These are phyloP conservation scores for Luffa acutangula DNA, from an alignment of 306 rosid genomes.

Conservation along the genomic window DNA sequence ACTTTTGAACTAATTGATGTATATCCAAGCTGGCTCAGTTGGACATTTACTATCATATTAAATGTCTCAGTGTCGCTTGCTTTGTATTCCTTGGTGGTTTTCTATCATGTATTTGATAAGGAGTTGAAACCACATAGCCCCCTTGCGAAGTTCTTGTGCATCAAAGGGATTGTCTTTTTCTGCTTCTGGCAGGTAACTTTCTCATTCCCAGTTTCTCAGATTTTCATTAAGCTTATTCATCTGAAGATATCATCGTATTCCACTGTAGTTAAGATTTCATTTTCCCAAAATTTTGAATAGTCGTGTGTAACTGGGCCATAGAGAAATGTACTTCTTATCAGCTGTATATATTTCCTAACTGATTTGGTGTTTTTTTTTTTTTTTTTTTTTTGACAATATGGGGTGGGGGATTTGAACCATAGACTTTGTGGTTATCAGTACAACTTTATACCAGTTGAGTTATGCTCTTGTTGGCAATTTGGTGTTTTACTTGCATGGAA, in stretches of 20 bases:
- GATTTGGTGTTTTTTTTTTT: neutral
- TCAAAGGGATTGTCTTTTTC: slow-evolving; percentile 32
- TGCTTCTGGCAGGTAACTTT: slow-evolving; percentile 32
- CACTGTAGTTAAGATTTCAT: neutral
- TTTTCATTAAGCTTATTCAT: neutral
- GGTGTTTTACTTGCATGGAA: neutral
- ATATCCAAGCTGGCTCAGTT: slow-evolving; percentile 29
- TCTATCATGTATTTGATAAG: slow-evolving; percentile 25
- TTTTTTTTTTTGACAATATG: too few species aligned
- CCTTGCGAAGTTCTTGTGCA: slow-evolving; percentile 26
- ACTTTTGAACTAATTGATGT: slow-evolving; percentile 18
- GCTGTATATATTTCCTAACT: neutral
- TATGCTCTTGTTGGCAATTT: too few species aligned
- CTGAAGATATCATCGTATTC: neutral
- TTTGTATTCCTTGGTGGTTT: slow-evolving; percentile 23
- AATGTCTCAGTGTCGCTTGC: slow-evolving; percentile 29
- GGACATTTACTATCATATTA: slow-evolving; percentile 28
- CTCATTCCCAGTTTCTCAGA: neutral
- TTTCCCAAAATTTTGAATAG: neutral
- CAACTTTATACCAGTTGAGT: too few species aligned
- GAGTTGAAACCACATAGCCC: slow-evolving; percentile 27
- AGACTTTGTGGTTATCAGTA: too few species aligned
- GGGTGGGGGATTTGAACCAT: too few species aligned
- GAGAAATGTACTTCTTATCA: neutral
- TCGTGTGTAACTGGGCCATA: neutral